These are phyloP conservation scores for Lathyrus aphaca DNA, from an alignment of 306 rosid species.

Conservation along the genomic window DNA sequence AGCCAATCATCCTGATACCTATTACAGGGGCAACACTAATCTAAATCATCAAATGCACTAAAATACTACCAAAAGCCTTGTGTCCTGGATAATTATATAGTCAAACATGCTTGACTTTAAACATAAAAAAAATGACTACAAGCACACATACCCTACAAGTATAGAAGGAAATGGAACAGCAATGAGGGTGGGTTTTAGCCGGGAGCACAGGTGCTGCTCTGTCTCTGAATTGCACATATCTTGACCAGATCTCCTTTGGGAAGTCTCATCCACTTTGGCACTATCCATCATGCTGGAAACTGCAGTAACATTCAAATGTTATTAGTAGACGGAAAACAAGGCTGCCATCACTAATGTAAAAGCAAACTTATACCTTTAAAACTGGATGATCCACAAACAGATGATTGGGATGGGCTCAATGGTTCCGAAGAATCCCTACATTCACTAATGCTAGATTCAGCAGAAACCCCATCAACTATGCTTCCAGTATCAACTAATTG, in stretches of 20 bases:
- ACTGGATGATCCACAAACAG: slow-evolving; percentile 77
- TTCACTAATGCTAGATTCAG: slow-evolving; percentile 82
- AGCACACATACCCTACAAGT: slow-evolving; percentile 85
- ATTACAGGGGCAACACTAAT: slow-evolving; percentile 8
- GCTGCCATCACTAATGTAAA: slow-evolving; percentile 26
- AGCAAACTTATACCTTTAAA: slow-evolving; percentile 64
- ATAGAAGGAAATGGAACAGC: slow-evolving; percentile 88
- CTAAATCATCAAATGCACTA: slow-evolving; percentile 5
- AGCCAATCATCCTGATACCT: slow-evolving; percentile 99
- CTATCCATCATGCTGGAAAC: slow-evolving; percentile 64
- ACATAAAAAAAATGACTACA: slow-evolving; percentile 11
- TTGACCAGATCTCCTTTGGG: slow-evolving; percentile 79
- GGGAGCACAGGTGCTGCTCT: slow-evolving; percentile 63
- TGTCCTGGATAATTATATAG: background rate
- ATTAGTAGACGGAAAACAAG: slow-evolving; percentile 36
- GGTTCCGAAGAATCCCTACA: slow-evolving; percentile 89
- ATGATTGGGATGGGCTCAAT: slow-evolving; percentile 86
- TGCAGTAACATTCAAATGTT: slow-evolving; percentile 41
- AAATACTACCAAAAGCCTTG: slow-evolving; percentile 15
- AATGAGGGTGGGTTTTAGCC: slow-evolving; percentile 76
- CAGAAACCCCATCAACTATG: slow-evolving; percentile 73
- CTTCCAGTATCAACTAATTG: slow-evolving; percentile 70
- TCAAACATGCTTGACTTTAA: slow-evolving; percentile 20
- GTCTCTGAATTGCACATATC: slow-evolving; percentile 73
- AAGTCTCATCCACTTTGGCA: slow-evolving; percentile 73